Conservation (phyloP, 768 basidiomycete genomes). For the Trametes meyenii region DNA sequence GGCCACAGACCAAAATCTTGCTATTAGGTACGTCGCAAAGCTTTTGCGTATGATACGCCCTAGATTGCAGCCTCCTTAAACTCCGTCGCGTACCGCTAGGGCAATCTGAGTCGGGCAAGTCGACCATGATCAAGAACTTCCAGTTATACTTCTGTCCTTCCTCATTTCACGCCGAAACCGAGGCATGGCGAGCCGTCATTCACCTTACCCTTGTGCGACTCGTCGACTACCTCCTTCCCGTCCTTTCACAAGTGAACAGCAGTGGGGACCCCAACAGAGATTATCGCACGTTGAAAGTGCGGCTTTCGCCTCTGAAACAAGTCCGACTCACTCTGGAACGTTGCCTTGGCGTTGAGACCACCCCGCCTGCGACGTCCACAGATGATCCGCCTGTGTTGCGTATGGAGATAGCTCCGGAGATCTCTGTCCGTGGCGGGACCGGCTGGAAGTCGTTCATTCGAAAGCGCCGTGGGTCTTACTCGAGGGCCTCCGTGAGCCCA, state of each 20-base stretch:
- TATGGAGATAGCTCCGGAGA: conserved; percentile 44
- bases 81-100: conserved; percentile 30
- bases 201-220: conserved; percentile 63
- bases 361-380: conserved; percentile 21
- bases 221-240: conserved; percentile 42
- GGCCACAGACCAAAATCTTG: conserved; percentile 48
- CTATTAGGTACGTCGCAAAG: conserved; percentile 48
- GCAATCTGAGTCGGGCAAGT: conserved; percentile 67
- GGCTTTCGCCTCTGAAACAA: conserved; percentile 53
- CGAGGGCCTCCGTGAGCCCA: not conserved
- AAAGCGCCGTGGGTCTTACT: conserved; percentile 20
- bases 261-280: conserved; percentile 31
- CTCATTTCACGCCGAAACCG: conserved; percentile 55
- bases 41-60: not conserved
- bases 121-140: conserved; percentile 63
- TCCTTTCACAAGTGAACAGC: conserved; percentile 35
- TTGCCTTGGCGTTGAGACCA: conserved; percentile 40
- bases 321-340: conserved; percentile 53
- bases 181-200: conserved; percentile 62
- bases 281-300: conserved; percentile 45
- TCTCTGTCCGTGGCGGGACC: conserved; percentile 46
- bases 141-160: conserved; percentile 59
- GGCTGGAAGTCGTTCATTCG: conserved; percentile 49
- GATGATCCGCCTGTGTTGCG: conserved; percentile 17
- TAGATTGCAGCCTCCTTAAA: not conserved